phyloP scores from a whole-genome alignment of 208 protist species.

The Trypanosoma vivax region DNA sequence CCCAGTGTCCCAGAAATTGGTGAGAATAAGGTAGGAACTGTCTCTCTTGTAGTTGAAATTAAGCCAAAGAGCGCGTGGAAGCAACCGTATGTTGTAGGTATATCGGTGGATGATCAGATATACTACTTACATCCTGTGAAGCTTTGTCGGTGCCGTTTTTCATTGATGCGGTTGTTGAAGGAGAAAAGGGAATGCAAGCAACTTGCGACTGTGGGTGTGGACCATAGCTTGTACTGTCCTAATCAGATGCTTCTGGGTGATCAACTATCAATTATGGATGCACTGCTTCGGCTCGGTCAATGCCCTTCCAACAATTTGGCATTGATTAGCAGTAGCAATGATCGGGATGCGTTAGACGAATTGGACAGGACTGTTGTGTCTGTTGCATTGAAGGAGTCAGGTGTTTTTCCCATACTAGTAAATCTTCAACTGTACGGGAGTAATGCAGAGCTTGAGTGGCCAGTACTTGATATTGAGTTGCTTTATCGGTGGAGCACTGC shows the following conservation, averaged over 20 bases:
- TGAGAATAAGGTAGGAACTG: neutral
- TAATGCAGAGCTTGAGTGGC: neutral
- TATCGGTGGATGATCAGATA: constrained; percentile 30
- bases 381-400: constrained; percentile 34
- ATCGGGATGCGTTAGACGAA: neutral
- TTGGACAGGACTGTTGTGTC: constrained; percentile 25
- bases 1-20: neutral
- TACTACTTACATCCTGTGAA: constrained; percentile 46
- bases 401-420: constrained; percentile 25
- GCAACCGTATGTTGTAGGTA: constrained; percentile 44
- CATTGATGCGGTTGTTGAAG: constrained; percentile 45
- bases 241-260: constrained; percentile 35
- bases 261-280: constrained; percentile 22
- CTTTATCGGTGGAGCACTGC: constrained; percentile 52
- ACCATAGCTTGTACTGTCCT: constrained; percentile 38
- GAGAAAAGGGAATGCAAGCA: neutral
- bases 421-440: constrained; percentile 50
- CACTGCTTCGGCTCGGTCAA: constrained; percentile 23
- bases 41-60: constrained; percentile 37
- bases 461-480: constrained; percentile 55
- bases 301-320: constrained; percentile 40
- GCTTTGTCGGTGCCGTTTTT: constrained; percentile 51
- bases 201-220: neutral
- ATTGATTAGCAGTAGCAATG: neutral
- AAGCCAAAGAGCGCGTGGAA: constrained; percentile 71